Evolutionary conservation across 176 grass and related monocot genomes (phyloP).

Genomic region (Thinopyrum elongatum): DNA sequence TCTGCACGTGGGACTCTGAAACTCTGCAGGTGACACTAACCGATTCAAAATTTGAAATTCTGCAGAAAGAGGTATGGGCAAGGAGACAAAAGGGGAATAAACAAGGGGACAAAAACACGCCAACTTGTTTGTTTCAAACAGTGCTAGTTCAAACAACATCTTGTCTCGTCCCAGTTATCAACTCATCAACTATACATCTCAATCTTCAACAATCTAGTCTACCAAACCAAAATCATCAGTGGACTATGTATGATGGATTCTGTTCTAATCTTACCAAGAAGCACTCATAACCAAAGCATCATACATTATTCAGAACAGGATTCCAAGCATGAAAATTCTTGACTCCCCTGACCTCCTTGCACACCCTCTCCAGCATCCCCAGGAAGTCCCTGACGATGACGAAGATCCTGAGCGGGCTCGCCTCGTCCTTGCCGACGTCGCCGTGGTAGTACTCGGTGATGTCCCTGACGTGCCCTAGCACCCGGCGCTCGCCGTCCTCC

Average conservation of each 20-base stretch:
- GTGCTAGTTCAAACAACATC: not conserved
- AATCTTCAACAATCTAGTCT: not conserved
- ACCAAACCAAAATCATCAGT: not conserved
- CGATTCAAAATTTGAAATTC: slow-evolving; percentile 51
- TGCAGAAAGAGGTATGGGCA: not conserved
- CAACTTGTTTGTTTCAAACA: slow-evolving; percentile 16
- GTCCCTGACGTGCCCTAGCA: slow-evolving; percentile 75
- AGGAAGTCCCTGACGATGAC: slow-evolving; percentile 95
- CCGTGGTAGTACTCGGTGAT: slow-evolving; percentile 98
- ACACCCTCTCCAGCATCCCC: slow-evolving; percentile 75
- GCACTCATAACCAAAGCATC: slow-evolving; percentile 21
- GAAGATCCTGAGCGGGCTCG: slow-evolving; percentile 83
- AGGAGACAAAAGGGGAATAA: slow-evolving; percentile 23
- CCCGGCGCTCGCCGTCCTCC: slow-evolving; percentile 59
- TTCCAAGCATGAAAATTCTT: slow-evolving; percentile 39
- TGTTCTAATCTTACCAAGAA: slow-evolving; percentile 21
- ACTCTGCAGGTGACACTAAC: slow-evolving; percentile 11
- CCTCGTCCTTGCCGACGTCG: slow-evolving; percentile 76
- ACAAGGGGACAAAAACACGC: slow-evolving; percentile 19
- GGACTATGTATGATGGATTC: slow-evolving; percentile 14
- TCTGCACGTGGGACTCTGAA: slow-evolving; percentile 38
- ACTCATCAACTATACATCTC: not conserved
- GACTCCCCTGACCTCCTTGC: slow-evolving; percentile 64
- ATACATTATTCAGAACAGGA: slow-evolving; percentile 27
- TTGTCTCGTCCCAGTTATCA: slow-evolving; percentile 19